A percentile compares a stretch with the other conserved stretches of the same genome.
These are phyloP conservation scores for Sugiyamaella novakii DNA, from an alignment of 1,139 yeast species.

Conservation along the genomic window DNA sequence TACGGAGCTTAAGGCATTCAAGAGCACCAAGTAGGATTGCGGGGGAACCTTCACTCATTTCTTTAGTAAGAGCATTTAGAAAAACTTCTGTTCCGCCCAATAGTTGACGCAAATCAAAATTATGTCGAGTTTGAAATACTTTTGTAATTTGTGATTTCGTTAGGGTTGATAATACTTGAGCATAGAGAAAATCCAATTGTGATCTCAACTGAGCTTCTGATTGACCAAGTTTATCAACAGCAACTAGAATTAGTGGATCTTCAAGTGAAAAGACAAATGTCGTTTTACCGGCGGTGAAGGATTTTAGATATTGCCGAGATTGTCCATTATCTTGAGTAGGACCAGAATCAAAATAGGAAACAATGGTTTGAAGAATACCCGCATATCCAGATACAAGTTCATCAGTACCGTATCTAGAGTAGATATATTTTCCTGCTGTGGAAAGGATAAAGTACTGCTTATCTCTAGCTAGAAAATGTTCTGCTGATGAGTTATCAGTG, in stretches of 20 bases:
- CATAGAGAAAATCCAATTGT: slow-evolving; percentile 74
- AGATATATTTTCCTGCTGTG: slow-evolving; percentile 91
- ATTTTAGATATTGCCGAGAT: slow-evolving; percentile 26
- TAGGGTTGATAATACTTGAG: slow-evolving; percentile 76
- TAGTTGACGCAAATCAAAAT: slow-evolving; percentile 77
- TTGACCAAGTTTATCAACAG: slow-evolving; percentile 62
- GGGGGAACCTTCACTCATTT: slow-evolving; percentile 56
- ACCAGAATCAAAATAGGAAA: slow-evolving; percentile 54
- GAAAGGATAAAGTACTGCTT: slow-evolving; percentile 85
- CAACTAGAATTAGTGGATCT: slow-evolving; percentile 73
- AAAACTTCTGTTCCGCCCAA: slow-evolving; percentile 68
- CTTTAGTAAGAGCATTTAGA: slow-evolving; percentile 61
- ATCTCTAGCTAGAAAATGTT: slow-evolving; percentile 47
- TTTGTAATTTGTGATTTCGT: slow-evolving; percentile 73
- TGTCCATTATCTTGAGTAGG: slow-evolving; percentile 37
- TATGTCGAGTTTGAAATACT: slow-evolving; percentile 70
- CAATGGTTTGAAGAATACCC: slow-evolving; percentile 63
- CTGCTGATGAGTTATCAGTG: slow-evolving; percentile 1
- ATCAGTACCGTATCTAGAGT: slow-evolving; percentile 76
- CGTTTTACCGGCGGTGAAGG: slow-evolving; percentile 43
- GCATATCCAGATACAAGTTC: slow-evolving; percentile 70
- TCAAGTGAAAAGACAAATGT: slow-evolving; percentile 63
- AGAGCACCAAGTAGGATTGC: slow-evolving; percentile 62
- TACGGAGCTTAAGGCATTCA: slow-evolving; percentile 56
- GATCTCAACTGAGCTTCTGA: slow-evolving; percentile 56